These are phyloP conservation scores for Pneumocystis sp. DNA, from an alignment of 1,139 yeast genomes.

Conservation along the genomic window DNA sequence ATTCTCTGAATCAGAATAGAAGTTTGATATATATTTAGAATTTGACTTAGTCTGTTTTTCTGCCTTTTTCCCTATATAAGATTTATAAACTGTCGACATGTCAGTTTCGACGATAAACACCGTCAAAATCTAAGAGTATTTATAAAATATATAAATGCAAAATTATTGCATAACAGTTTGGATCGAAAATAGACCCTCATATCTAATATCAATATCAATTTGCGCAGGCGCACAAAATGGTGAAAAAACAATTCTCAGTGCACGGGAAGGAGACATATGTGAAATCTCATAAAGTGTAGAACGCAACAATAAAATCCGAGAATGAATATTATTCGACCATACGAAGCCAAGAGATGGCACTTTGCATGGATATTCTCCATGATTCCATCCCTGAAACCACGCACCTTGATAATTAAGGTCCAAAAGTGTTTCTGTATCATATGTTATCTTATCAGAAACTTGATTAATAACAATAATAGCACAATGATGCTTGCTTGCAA, in stretches of 20 bases:
- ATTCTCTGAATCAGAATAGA: neutral
- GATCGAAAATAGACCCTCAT: neutral
- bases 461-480: slow-evolving; percentile 71
- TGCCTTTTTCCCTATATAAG: neutral
- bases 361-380: slow-evolving; percentile 4
- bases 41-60: neutral
- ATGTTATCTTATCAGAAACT: slow-evolving; percentile 27
- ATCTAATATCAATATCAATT: neutral
- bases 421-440: slow-evolving; percentile 27
- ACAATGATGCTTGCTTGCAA: slow-evolving; percentile 37
- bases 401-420: slow-evolving; percentile 57
- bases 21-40: neutral
- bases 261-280: neutral
- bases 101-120: neutral
- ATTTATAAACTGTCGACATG: neutral
- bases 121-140: neutral
- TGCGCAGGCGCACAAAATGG: neutral
- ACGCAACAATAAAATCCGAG: slow-evolving; percentile 6
- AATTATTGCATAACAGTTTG: neutral
- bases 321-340: slow-evolving; percentile 11
- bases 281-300: neutral
- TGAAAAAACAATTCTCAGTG: neutral
- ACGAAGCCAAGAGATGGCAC: slow-evolving; percentile 13
- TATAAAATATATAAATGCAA: neutral
- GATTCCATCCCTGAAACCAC: slow-evolving; percentile 57